Base-by-base conservation (phyloP, 331 rosid species). In the Quercus tomentella region DNA sequence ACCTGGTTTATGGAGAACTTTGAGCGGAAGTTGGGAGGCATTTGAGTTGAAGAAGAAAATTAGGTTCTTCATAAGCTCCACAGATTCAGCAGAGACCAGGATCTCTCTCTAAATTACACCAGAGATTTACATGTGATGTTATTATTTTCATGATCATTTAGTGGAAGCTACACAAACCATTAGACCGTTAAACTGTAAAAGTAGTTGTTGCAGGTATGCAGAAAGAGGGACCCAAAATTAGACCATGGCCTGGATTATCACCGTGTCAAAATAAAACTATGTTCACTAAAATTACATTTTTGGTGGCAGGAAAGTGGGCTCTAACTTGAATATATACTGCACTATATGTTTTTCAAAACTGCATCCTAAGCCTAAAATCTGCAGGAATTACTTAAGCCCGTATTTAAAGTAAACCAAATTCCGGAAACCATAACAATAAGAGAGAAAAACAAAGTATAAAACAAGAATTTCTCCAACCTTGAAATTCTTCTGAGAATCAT, bases 101-200 rank as follows among this genome's bases (percentile, higher is more conserved):
- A 92, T 81, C 86, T 94, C 98, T 82, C 98, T 94, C 98, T 94
- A 70, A 70, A 83, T 49, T 56, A 20, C 20, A 84, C 25, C 56
- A 26, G 6, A 77, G 25, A 17, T 11, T 61, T 33, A 11, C 11
- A 22, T 15, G 31, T 25, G 37, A 58, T 3, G 54, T 65, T 28
- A 65, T 45, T 30, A 17, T 65, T 41, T 65, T 30, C 70, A 7
- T 14, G 20, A 7, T 65, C 18, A 65, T 6, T 25, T 17, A 28
- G 12, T 65, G 68, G 37, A 12, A 26, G 18, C 68, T 26, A 62
- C 26, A 62, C 37, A 62, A 62, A 4, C 37, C 37, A 26, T 25
- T 26, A 62, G 28, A 62, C 10, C 0, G 28, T 26, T 6, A 15
- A 62, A 25, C 8, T 25, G 28, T 62, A 26, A 28, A 62, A 62